Conservation (phyloP, 441 rosid species). For the Populus hybrid region DNA sequence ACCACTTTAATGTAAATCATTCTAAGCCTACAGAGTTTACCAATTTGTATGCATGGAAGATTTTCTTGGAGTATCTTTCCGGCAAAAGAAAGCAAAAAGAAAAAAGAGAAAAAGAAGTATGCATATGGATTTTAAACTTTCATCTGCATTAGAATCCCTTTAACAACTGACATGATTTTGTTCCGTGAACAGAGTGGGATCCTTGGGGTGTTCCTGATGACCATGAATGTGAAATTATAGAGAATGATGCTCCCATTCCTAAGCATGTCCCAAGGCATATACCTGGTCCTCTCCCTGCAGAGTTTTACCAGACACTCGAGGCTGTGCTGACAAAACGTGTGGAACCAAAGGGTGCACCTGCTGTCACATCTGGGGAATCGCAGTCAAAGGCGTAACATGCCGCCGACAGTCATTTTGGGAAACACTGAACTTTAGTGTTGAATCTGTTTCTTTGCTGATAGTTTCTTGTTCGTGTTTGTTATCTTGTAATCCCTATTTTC, state of each 20-base stretch:
- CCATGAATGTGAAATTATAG: constrained; percentile 77
- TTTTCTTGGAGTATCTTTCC: background rate
- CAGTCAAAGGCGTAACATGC: constrained; percentile 40
- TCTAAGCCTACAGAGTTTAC: background rate
- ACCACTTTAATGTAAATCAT: background rate
- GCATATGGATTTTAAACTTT: background rate
- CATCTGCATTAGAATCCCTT: background rate
- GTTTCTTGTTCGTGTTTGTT: constrained; percentile 17
- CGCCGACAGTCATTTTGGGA: constrained; percentile 7
- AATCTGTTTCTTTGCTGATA: constrained; percentile 5
- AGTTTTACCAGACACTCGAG: constrained; percentile 58
- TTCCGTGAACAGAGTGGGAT: constrained; percentile 64
- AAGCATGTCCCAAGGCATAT: constrained; percentile 87
- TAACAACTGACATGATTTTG: background rate
- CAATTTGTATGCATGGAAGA: background rate
- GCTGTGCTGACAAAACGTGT: constrained; percentile 31
- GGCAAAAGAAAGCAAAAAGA: background rate
- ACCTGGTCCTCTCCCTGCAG: constrained; percentile 91
- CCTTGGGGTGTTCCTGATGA: constrained; percentile 97
- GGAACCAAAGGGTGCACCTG: constrained; percentile 37
- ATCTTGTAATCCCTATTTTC: constrained; percentile 32
- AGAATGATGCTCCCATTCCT: constrained; percentile 81
- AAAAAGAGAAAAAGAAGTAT: background rate
- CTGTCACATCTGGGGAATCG: constrained; percentile 46
- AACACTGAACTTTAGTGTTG: constrained; percentile 8